Percentiles rank a stretch among this genome's conserved stretches.
Conservation (phyloP, 768 basidiomycete genomes). For the Cyclocybe aegerita region DNA sequence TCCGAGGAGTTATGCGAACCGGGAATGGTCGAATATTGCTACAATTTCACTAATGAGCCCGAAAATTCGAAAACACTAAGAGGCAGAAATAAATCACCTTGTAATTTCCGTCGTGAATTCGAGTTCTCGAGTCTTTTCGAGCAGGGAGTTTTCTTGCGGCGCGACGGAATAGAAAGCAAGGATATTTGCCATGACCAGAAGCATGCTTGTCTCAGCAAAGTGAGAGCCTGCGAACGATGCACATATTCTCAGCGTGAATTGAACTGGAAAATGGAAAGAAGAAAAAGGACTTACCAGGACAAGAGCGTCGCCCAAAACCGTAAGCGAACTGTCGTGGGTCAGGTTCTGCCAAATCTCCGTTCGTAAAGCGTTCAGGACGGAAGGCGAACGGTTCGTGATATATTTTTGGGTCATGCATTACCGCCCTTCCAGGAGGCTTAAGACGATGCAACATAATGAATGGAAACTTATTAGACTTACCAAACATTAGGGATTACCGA, state of each 20-base stretch:
- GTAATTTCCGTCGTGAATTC: conserved; percentile 5
- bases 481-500: too few relatives aligned
- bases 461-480: too few relatives aligned
- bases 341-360: conserved; percentile 2
- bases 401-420: too few relatives aligned
- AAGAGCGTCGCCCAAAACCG: conserved; percentile 21
- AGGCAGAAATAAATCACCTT: neutral
- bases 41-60: neutral
- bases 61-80: neutral
- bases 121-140: neutral
- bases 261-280: neutral
- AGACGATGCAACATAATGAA: too few relatives aligned
- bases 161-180: conserved; percentile 9
- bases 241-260: too few relatives aligned
- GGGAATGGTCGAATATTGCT: conserved; percentile 18
- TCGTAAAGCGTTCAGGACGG: too few relatives aligned
- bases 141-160: conserved; percentile 1
- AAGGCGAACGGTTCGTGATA: too few relatives aligned
- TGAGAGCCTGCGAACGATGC: conserved; percentile 8
- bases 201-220: conserved; percentile 19
- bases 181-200: conserved; percentile 16
- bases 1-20: conserved; percentile 7
- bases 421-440: too few relatives aligned
- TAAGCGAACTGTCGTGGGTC: conserved; percentile 20
- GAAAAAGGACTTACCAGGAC: conserved; percentile 15